phyloP scores from a whole-genome alignment of 2,329 filamentous ascomycete genomes.

The Ophiocordyceps camponoti-saundersi region DNA sequence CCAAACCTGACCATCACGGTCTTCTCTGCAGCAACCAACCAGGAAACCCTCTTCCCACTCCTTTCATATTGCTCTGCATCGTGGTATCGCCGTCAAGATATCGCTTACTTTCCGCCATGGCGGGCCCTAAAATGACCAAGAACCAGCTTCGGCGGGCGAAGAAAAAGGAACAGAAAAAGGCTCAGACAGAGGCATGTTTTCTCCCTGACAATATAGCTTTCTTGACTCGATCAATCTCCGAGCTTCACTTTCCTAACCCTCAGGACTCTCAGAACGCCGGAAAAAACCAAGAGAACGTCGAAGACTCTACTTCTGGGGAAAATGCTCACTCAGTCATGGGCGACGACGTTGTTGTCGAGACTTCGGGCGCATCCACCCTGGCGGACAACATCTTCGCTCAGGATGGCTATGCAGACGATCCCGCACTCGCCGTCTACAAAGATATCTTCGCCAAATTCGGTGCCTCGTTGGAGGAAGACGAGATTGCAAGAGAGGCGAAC shows the following conservation, averaged over 20 bases:
- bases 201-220: not conserved
- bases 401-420: conserved; percentile 54
- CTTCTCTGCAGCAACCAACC: conserved; percentile 14
- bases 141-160: conserved; percentile 85
- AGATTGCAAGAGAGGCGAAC: conserved; percentile 45
- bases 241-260: not conserved
- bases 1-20: not conserved
- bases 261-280: not conserved
- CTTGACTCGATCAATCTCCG: not conserved
- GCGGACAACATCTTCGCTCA: conserved; percentile 22
- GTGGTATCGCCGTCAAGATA: not conserved
- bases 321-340: not conserved
- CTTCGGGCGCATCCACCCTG: conserved; percentile 8
- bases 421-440: conserved; percentile 70
- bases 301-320: not conserved
- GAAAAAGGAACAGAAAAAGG: conserved; percentile 81
- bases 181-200: conserved; percentile 32
- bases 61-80: not conserved
- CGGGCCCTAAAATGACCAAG: conserved; percentile 64
- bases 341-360: not conserved
- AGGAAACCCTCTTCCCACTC: conserved; percentile 14
- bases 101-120: conserved; percentile 28
- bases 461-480: conserved; percentile 43
- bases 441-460: conserved; percentile 70
- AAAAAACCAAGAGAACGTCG: not conserved